Base-by-base conservation (phyloP, 2,329 filamentous ascomycete genomes). In the Coniochaeta pulveracea region DNA sequence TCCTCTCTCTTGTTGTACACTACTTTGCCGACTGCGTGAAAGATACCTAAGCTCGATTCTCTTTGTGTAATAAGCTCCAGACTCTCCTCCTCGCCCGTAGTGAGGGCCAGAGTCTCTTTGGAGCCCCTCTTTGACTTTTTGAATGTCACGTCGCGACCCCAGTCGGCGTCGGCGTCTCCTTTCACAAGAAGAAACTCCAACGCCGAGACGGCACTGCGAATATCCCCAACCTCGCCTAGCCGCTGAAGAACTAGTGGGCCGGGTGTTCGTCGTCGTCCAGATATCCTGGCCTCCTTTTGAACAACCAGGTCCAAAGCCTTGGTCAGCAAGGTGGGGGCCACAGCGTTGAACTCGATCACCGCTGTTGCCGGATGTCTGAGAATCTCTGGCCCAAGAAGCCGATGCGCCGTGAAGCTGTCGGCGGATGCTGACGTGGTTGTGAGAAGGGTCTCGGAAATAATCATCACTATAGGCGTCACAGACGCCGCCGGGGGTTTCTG, bases 11-110 rank as follows among this genome's bases (percentile, higher is more conserved):
- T 98, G 61, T 98, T 98, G 61, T 96, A 93, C 1, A 96, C 79
- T 3, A 98, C 84, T 51, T 91, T 95, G 4, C 89, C 91, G 10
- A 96, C 83, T 1, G 91, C 86, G 53, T 98, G 91, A 49, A 98
- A 98, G 33, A 98, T 85, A 2, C 89, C 91, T 3, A 98, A 64
- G 41, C 80, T 94, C 11, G 83, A 80, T 58, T 96, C 91, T 36
- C 91, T 74, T 48, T 88, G 85, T 1, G 83, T 85, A 15, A 96
- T 73, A 38, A 91, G 63, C 48, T 85, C 76, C 8, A 96, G 57
- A 5, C 77, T 88, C 41, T 93, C 80, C 37, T 73, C 65, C 53
- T 96, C 91, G 48, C 80, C 78, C 39, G 72, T 70, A 0, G 86
- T 94, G 37, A 93, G 56, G 4, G 61, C 57, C 7, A 74, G 63